Percentiles rank a stretch among this genome's conserved stretches.
phyloP scores from a whole-genome alignment of 768 basidiomycete genomes.

The Kwoniella botswanensis region DNA sequence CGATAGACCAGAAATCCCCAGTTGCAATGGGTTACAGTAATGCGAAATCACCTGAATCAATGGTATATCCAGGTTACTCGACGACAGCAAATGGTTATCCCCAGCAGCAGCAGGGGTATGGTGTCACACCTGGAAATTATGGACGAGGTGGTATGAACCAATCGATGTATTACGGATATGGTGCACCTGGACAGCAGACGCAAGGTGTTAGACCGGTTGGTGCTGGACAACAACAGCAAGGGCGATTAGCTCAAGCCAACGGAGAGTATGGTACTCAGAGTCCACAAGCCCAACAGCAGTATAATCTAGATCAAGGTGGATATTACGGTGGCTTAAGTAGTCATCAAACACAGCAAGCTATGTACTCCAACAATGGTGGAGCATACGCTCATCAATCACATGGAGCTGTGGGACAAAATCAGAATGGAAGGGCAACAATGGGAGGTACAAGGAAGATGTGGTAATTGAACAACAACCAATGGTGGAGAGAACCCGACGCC shows the following conservation, averaged over 20 bases:
- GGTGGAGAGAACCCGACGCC: background rate
- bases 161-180: constrained; percentile 27
- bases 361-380: constrained; percentile 8
- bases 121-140: background rate
- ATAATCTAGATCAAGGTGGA: constrained; percentile 19
- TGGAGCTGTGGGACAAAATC: constrained; percentile 14
- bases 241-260: constrained; percentile 19
- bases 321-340: constrained; percentile 23
- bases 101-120: constrained; percentile 16
- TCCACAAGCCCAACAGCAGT: background rate
- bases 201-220: background rate
- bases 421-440: constrained; percentile 13
- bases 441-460: constrained; percentile 25
- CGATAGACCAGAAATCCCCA: constrained; percentile 19
- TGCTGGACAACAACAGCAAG: constrained; percentile 4
- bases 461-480: constrained; percentile 1
- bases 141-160: constrained; percentile 7
- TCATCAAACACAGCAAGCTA: constrained; percentile 14
- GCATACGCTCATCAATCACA: constrained; percentile 8
- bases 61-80: constrained; percentile 13
- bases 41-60: constrained; percentile 10
- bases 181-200: constrained; percentile 17
- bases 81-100: constrained; percentile 11
- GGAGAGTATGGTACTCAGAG: background rate
- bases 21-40: constrained; percentile 16